A percentile compares a stretch with the other conserved stretches of the same genome.
Conservation (phyloP, 1,284 basidiomycete genomes). For the Xerocomus minutiporus region DNA sequence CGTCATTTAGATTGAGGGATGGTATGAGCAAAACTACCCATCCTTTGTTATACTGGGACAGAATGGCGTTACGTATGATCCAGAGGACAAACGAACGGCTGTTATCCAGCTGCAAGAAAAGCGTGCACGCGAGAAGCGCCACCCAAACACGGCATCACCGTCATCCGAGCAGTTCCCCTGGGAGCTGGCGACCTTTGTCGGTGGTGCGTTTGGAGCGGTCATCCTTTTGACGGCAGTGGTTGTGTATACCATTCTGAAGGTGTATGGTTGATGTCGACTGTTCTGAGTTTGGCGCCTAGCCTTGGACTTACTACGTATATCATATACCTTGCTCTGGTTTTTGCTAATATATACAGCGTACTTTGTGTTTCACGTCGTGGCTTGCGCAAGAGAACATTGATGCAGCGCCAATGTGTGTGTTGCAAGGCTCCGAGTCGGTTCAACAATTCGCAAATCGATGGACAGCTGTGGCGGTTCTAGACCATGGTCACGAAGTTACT, state of each 20-base stretch:
- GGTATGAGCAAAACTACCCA: conserved; percentile 87
- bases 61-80: conserved; percentile 25
- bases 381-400: neutral
- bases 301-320: neutral
- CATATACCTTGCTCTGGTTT: neutral
- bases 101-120: conserved; percentile 35
- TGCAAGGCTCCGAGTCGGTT: too few relatives aligned
- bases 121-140: conserved; percentile 29
- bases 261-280: conserved; percentile 17
- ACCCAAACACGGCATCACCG: conserved; percentile 13
- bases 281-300: neutral
- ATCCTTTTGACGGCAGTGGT: conserved; percentile 32
- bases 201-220: conserved; percentile 40
- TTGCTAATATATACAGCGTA: neutral
- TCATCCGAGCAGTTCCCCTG: conserved; percentile 21
- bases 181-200: conserved; percentile 41
- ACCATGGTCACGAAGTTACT: too few relatives aligned
- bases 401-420: too few relatives aligned
- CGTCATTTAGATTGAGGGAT: conserved; percentile 76
- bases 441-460: too few relatives aligned
- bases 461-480: too few relatives aligned
- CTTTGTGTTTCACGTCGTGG: neutral
- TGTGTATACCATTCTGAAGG: conserved; percentile 35
- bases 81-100: conserved; percentile 28
- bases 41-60: conserved; percentile 64